These are phyloP conservation scores for Scutellaria galericulata DNA, from an alignment of 257 asterid species.

Conservation along the genomic window DNA sequence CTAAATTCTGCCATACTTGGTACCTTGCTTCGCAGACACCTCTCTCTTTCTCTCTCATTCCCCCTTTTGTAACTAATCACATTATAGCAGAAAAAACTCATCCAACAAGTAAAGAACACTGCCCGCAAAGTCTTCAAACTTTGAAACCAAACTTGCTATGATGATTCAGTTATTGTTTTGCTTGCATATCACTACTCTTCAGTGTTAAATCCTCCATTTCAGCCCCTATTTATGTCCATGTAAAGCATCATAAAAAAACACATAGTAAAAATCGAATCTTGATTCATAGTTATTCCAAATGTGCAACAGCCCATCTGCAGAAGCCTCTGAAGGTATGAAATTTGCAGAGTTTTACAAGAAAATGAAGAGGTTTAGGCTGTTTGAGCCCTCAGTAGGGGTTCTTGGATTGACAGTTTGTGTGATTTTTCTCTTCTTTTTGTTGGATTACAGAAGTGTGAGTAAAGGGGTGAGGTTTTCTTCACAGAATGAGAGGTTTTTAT, in stretches of 20 bases:
- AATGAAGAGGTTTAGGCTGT: slow-evolving; percentile 70
- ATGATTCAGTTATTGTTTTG: slow-evolving; percentile 52
- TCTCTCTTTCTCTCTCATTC: slow-evolving; percentile 30
- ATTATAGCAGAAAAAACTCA: slow-evolving; percentile 32
- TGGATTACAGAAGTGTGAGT: slow-evolving; percentile 63
- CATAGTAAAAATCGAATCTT: slow-evolving; percentile 40
- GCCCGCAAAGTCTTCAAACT: slow-evolving; percentile 9
- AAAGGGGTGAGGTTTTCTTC: slow-evolving; percentile 57
- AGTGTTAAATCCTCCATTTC: slow-evolving; percentile 18
- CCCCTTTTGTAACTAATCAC: slow-evolving; percentile 36
- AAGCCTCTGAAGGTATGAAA: slow-evolving; percentile 38
- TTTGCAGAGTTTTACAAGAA: slow-evolving; percentile 60
- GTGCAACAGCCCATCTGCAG: slow-evolving; percentile 49
- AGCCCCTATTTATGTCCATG: not conserved
- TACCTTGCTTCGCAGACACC: slow-evolving; percentile 46
- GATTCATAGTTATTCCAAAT: slow-evolving; percentile 31
- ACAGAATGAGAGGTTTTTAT: slow-evolving; percentile 59
- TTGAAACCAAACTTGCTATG: slow-evolving; percentile 44
- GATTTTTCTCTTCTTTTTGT: slow-evolving; percentile 61
- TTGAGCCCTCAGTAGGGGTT: slow-evolving; percentile 79
- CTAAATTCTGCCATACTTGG: slow-evolving; percentile 32
- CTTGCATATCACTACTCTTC: slow-evolving; percentile 46
- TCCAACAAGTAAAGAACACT: slow-evolving; percentile 55
- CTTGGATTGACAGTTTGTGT: slow-evolving; percentile 69
- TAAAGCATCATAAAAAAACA: not conserved